A percentile compares a stretch with the other conserved stretches of the same genome.
Evolutionary conservation across 2,329 filamentous ascomycete species (phyloP).

Genomic region (Trichoderma sp.): DNA sequence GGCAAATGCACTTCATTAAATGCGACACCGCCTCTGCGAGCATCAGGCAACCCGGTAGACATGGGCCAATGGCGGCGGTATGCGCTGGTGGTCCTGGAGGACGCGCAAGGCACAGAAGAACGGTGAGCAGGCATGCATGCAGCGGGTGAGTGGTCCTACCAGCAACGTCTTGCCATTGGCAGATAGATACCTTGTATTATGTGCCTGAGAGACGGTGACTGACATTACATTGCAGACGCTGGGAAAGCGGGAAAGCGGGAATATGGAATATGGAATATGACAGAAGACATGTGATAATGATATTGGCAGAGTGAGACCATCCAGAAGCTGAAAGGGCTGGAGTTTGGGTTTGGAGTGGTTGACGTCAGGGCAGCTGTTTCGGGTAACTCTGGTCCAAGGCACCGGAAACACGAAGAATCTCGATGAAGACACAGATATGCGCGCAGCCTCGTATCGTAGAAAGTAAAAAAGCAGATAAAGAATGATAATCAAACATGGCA

Average conservation of each 20-base stretch:
- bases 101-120: slow-evolving; percentile 15
- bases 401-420: neutral
- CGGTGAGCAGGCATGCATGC: slow-evolving; percentile 10
- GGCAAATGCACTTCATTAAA: slow-evolving; percentile 16
- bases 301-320: neutral
- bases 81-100: neutral
- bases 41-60: slow-evolving; percentile 12
- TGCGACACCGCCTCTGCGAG: slow-evolving; percentile 20
- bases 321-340: neutral
- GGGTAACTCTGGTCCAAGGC: neutral
- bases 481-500: neutral
- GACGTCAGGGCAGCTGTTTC: slow-evolving; percentile 2
- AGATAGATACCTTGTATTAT: neutral
- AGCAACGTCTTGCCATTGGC: neutral
- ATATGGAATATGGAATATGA: neutral
- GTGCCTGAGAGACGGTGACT: slow-evolving; percentile 21
- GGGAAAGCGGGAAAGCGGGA: neutral
- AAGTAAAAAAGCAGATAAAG: neutral
- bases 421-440: neutral
- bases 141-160: neutral
- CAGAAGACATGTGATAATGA: neutral
- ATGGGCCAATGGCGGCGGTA: slow-evolving; percentile 19
- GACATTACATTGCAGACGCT: slow-evolving; percentile 7
- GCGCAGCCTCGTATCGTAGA: neutral
- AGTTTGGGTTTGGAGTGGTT: neutral